These are phyloP conservation scores for Plasmodium gaboni DNA, from an alignment of 169 alveolate species.

Conservation along the genomic window DNA sequence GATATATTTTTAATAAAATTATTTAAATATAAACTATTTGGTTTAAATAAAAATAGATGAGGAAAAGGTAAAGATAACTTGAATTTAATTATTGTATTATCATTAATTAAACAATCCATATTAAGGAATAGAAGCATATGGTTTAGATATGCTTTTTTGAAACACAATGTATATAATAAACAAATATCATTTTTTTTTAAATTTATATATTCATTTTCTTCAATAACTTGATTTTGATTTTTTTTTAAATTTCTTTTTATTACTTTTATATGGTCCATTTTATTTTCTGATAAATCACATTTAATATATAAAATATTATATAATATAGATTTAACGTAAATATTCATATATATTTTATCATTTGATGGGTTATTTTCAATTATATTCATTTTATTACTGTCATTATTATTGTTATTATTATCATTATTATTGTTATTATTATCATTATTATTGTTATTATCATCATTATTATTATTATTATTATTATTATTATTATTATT, in stretches of 20 bases:
- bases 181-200: slow-evolving; percentile 69
- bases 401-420: neutral
- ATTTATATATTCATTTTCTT: slow-evolving; percentile 68
- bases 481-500: neutral
- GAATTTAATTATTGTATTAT: slow-evolving; percentile 47
- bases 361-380: neutral
- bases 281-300: slow-evolving; percentile 41
- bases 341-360: slow-evolving; percentile 49
- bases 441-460: neutral
- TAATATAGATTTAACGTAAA: slow-evolving; percentile 50
- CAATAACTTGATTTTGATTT: slow-evolving; percentile 30
- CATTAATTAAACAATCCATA: slow-evolving; percentile 64
- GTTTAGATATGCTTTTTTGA: slow-evolving; percentile 16
- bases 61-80: slow-evolving; percentile 53
- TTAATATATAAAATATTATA: slow-evolving; percentile 56
- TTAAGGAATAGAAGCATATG: slow-evolving; percentile 37
- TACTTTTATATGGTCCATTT: slow-evolving; percentile 52
- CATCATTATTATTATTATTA: neutral
- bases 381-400: neutral
- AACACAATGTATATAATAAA: slow-evolving; percentile 47
- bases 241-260: slow-evolving; percentile 56
- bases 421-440: neutral
- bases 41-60: slow-evolving; percentile 34
- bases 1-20: slow-evolving; percentile 22
- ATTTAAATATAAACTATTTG: slow-evolving; percentile 54